Base-by-base conservation (phyloP, 257 asterid genomes). In the Gentiana dahurica region DNA sequence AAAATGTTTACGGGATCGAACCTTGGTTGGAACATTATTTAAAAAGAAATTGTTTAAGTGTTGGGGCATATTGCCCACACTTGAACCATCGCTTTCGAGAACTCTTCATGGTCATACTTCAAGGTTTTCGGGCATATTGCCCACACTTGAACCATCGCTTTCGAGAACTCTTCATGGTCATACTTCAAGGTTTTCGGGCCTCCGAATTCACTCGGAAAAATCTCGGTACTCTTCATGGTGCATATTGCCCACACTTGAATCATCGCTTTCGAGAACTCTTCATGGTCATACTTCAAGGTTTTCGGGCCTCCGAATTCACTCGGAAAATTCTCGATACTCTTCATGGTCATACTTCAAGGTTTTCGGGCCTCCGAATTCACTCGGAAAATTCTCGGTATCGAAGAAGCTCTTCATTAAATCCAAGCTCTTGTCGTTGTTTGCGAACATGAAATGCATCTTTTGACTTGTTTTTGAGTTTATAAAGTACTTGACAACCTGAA, bases 201-300 rank as follows among this genome's bases (percentile, higher is more conserved):
- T 36, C 98, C 96, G 54, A 87, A 90, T 73, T 90, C 98, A 3
- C 75, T 78, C 0, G 98, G 96, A 63, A 87, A 89, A 49, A 80
- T 88, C 51, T 88, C 87, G 5, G 75, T 10, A 15, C 24, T 15
- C 24, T 15, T 15, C 24, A 15, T 15, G 24, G 24, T 15, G 24
- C 24, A 15, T 15, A 15, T 15, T 15, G 24, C 24, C 24, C 24
- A 15, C 24, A 15, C 96, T 50, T 73, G 70, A 0, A 58, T 55
- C 98, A 90, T 90, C 80, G 80, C 56, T 70, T 79, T 82, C 24
- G 95, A 87, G 60, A 87, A 90, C 46, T 87, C 95, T 63, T 82
- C 83, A 36, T 84, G 96, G 49, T 90, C 80, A 50, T 87, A 87
- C 41, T 74, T 52, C 54, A 90, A 73, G 6, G 94, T 80, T 34